Conservation (phyloP, 2,329 filamentous ascomycete genomes). For the Ophiostoma quercus region DNA sequence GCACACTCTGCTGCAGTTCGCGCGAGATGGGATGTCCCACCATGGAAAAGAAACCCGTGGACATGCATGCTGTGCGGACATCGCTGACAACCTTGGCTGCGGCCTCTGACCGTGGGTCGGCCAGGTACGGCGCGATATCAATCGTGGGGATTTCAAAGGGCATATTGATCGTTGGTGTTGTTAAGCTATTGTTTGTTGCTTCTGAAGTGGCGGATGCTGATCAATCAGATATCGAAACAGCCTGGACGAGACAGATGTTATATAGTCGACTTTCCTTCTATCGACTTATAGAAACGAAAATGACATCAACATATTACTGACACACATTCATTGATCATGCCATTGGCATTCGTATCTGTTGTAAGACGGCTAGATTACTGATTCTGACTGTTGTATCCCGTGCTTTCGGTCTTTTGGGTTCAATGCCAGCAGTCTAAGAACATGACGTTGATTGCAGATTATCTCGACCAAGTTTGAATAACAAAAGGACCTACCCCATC, state of each 20-base stretch:
- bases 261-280: neutral
- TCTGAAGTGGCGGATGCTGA: neutral
- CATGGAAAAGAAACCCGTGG: constrained; percentile 32
- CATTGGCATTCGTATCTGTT: too few relatives aligned
- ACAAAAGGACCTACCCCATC: neutral
- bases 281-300: neutral
- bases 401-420: too few relatives aligned
- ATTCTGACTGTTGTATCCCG: too few relatives aligned
- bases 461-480: neutral
- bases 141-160: constrained; percentile 33
- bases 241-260: neutral
- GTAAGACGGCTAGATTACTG: too few relatives aligned
- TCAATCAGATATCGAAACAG: neutral
- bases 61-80: constrained; percentile 34
- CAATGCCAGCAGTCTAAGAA: too few relatives aligned
- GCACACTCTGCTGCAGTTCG: constrained; percentile 27
- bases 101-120: constrained; percentile 31
- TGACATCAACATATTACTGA: neutral
- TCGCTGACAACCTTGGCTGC: constrained; percentile 33
- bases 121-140: constrained; percentile 34
- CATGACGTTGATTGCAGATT: too few relatives aligned
- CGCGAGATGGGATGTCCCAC: constrained; percentile 31
- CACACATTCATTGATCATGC: too few relatives aligned
- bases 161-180: constrained; percentile 2
- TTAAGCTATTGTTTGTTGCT: neutral